Evolutionary conservation across 2,329 filamentous ascomycete genomes (phyloP).

Genomic region (Penicillium sp.): DNA sequence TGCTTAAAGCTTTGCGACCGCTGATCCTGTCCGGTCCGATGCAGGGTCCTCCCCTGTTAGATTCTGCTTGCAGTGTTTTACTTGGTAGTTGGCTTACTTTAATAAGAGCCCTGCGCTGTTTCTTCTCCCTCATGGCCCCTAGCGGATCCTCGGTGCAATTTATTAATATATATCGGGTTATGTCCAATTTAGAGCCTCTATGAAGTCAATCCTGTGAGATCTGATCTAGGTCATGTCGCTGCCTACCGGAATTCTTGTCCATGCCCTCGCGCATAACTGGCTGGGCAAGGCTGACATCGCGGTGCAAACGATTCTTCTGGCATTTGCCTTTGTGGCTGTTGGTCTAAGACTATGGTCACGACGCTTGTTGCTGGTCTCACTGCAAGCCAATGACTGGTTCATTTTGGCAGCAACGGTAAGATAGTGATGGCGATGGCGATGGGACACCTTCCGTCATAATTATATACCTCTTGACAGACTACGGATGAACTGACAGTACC

Average conservation of each 20-base stretch:
- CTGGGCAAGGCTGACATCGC: slow-evolving; percentile 25
- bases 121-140: not conserved
- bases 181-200: not conserved
- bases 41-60: slow-evolving; percentile 6
- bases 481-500: not conserved
- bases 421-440: not conserved
- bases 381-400: slow-evolving; percentile 24
- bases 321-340: slow-evolving; percentile 13
- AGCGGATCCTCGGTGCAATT: slow-evolving; percentile 2
- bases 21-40: not conserved
- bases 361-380: slow-evolving; percentile 10
- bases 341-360: slow-evolving; percentile 24
- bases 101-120: slow-evolving; percentile 8
- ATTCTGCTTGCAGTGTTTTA: not conserved
- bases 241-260: slow-evolving; percentile 11
- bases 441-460: too few relatives aligned
- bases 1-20: not conserved
- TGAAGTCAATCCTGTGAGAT: not conserved
- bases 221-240: slow-evolving; percentile 13
- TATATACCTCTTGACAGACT: too few relatives aligned
- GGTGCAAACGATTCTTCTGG: slow-evolving; percentile 23
- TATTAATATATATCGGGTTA: not conserved
- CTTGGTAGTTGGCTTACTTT: slow-evolving; percentile 9
- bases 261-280: slow-evolving; percentile 25
- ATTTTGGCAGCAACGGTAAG: slow-evolving; percentile 21